These are phyloP conservation scores for Margaritispora aquatica DNA, from an alignment of 495 filamentous ascomycete genomes.

Conservation along the genomic window DNA sequence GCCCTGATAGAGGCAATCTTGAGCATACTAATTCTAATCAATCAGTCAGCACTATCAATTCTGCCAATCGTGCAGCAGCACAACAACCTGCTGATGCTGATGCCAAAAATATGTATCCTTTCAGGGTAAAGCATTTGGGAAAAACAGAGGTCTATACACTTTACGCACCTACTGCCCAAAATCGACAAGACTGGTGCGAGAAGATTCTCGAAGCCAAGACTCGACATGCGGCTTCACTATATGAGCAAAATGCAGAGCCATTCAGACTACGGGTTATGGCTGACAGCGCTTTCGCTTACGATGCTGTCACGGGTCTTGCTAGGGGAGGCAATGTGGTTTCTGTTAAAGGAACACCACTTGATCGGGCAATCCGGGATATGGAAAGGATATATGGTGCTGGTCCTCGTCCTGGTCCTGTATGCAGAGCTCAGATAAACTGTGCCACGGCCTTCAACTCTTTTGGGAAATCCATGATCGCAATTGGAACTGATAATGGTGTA, in stretches of 20 bases:
- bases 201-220: constrained; percentile 95
- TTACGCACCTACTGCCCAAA: constrained; percentile 68
- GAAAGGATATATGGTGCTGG: constrained; percentile 66
- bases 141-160: constrained; percentile 76
- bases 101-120: constrained; percentile 85
- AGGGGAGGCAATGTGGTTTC: constrained; percentile 23
- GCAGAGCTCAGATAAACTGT: constrained; percentile 82
- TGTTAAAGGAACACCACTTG: constrained; percentile 85
- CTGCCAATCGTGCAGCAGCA: constrained; percentile 43
- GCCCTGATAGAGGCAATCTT: constrained; percentile 49
- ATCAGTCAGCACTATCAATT: constrained; percentile 28
- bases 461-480: constrained; percentile 83
- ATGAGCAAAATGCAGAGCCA: constrained; percentile 91
- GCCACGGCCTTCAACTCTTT: constrained; percentile 80
- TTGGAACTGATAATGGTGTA: constrained; percentile 93
- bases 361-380: constrained; percentile 84
- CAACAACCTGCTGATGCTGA: constrained; percentile 42
- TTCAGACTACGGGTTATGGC: constrained; percentile 90
- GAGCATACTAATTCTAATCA: constrained; percentile 58
- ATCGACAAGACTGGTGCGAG: constrained; percentile 81
- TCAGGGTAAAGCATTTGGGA: constrained; percentile 95
- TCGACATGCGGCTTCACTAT: constrained; percentile 78
- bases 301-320: constrained; percentile 41
- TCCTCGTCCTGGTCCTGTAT: constrained; percentile 66
- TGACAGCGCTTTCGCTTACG: constrained; percentile 83